Percentiles rank a stretch among this genome's conserved stretches.
Evolutionary conservation across 805 yeast species (phyloP).

Genomic region (Ogataea henricii): DNA sequence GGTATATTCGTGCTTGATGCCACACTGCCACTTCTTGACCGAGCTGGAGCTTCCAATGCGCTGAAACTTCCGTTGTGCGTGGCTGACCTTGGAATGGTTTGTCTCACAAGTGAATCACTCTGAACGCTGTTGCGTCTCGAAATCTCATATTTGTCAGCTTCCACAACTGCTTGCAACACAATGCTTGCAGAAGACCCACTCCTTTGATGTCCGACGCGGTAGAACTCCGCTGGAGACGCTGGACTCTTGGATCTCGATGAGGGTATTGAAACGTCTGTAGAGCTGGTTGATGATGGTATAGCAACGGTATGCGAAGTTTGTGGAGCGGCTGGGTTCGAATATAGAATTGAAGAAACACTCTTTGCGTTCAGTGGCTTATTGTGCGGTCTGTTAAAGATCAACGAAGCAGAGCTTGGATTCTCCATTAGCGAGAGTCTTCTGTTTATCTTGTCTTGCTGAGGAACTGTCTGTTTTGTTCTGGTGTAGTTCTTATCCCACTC

Average conservation of each 20-base stretch:
- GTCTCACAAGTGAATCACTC: constrained; percentile 18
- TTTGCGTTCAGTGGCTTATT: constrained; percentile 42
- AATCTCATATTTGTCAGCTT: constrained; percentile 50
- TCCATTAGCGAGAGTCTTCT: constrained; percentile 48
- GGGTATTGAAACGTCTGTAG: constrained; percentile 22
- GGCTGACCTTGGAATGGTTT: constrained; percentile 36
- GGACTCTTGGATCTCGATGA: constrained; percentile 22
- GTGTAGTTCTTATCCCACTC: constrained; percentile 82
- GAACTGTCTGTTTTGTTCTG: constrained; percentile 34
- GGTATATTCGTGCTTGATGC: constrained; percentile 14
- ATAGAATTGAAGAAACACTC: constrained; percentile 39
- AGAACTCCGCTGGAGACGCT: constrained; percentile 16
- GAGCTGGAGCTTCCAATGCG: constrained; percentile 9
- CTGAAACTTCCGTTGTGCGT: constrained; percentile 24
- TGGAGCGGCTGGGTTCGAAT: constrained; percentile 63
- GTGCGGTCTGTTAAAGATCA: constrained; percentile 38
- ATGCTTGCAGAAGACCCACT: constrained; percentile 57
- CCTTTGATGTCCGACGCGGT: constrained; percentile 27
- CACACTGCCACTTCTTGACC: constrained; percentile 20
- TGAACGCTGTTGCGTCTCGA: constrained; percentile 36
- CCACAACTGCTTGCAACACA: constrained; percentile 74
- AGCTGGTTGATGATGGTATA: constrained; percentile 31
- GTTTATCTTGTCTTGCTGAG: constrained; percentile 29
- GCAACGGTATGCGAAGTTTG: constrained; percentile 54
- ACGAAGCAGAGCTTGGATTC: constrained; percentile 42